Percentiles rank a stretch among this genome's conserved stretches.
phyloP scores from a whole-genome alignment of 768 basidiomycete species.

The Amyloporia xantha region DNA sequence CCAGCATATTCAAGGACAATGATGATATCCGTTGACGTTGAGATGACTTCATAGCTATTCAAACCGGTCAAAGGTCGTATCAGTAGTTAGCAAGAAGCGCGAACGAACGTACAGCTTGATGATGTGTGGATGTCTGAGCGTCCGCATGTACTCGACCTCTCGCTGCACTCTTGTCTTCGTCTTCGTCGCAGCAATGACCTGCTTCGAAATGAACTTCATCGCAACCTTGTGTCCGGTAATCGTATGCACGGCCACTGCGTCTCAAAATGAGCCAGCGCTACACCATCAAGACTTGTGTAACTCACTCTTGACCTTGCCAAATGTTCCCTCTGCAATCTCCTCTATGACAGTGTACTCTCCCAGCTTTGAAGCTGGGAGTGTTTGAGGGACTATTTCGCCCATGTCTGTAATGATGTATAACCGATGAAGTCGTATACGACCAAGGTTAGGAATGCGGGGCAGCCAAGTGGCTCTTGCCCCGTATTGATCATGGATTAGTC shows the following conservation, averaged over 20 bases:
- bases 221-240: slow-evolving; percentile 95
- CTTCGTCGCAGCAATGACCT: slow-evolving; percentile 85
- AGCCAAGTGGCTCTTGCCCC: too few relatives aligned
- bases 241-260: slow-evolving; percentile 83
- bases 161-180: slow-evolving; percentile 89
- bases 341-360: slow-evolving; percentile 86
- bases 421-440: background rate
- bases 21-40: slow-evolving; percentile 92
- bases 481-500: too few relatives aligned
- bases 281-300: slow-evolving; percentile 15
- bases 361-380: slow-evolving; percentile 61
- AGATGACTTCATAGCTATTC: slow-evolving; percentile 83
- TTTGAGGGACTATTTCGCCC: slow-evolving; percentile 21
- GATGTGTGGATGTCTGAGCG: slow-evolving; percentile 92
- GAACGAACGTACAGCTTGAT: slow-evolving; percentile 79
- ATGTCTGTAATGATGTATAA: too few relatives aligned
- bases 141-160: slow-evolving; percentile 96
- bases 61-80: slow-evolving; percentile 1
- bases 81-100: background rate
- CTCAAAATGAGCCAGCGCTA: slow-evolving; percentile 9
- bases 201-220: slow-evolving; percentile 96
- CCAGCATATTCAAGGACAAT: slow-evolving; percentile 97
- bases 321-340: slow-evolving; percentile 94
- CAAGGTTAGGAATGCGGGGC: background rate
- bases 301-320: slow-evolving; percentile 98